Conservation (phyloP, 148 eudicot species). For the Silene uniflora region DNA sequence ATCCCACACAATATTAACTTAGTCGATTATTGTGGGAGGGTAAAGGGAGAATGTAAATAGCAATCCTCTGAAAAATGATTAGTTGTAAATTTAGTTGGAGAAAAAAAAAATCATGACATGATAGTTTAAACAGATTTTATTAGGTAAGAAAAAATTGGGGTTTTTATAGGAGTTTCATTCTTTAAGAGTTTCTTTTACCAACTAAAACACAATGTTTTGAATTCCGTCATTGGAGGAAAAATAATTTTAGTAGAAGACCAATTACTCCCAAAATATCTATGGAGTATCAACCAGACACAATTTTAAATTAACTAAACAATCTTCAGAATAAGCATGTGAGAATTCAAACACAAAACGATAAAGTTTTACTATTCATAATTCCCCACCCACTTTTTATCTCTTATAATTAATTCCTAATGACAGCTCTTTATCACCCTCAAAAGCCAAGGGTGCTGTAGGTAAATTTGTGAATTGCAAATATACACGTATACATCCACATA, state of each 20-base stretch:
- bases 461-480: too few species aligned
- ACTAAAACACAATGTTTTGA: neutral
- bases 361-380: neutral
- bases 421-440: slow-evolving; percentile 9
- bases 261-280: neutral
- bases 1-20: too few species aligned
- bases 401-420: neutral
- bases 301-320: neutral
- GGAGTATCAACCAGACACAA: slow-evolving; percentile 2
- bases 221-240: neutral
- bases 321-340: neutral
- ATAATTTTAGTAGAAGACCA: neutral
- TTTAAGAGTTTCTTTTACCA: too few species aligned
- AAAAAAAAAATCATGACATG: too few species aligned
- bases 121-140: too few species aligned
- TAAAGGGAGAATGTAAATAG: too few species aligned
- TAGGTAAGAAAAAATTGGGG: too few species aligned
- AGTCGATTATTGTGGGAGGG: too few species aligned
- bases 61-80: too few species aligned
- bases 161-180: neutral
- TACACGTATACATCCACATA: too few species aligned
- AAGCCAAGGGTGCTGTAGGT: neutral
- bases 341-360: slow-evolving; percentile 10
- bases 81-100: too few species aligned
- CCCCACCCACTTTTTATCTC: neutral